phyloP scores from a whole-genome alignment of 192 early-diverging fungal species.

The Rhizophagus clarus region DNA sequence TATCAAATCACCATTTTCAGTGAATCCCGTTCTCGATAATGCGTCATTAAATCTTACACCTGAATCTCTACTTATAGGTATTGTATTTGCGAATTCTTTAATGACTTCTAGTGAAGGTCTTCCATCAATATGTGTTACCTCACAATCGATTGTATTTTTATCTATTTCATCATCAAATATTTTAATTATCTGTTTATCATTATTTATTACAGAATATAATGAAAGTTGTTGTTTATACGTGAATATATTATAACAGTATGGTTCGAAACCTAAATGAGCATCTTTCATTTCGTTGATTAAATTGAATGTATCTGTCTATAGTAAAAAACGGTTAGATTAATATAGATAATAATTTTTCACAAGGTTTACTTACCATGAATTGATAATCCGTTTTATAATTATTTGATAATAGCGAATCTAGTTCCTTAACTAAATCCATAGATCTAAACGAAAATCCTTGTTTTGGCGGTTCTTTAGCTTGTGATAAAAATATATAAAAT shows the following conservation, averaged over 20 bases:
- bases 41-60: neutral
- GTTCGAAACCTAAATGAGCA: neutral
- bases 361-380: neutral
- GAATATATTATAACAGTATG: neutral
- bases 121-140: conserved; percentile 4
- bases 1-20: neutral
- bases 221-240: neutral
- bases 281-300: neutral
- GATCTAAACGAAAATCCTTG: neutral
- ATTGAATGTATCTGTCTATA: neutral
- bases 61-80: neutral
- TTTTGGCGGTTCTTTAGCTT: neutral
- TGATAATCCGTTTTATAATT: neutral
- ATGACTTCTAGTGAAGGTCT: neutral
- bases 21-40: neutral
- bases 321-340: neutral
- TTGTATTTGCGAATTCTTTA: neutral
- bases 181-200: neutral
- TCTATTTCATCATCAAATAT: conserved; percentile 1
- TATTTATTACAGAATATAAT: neutral
- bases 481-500: neutral
- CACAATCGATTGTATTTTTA: neutral
- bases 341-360: neutral
- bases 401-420: neutral
- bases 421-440: neutral